Percentiles rank a stretch among this genome's conserved stretches.
These are phyloP conservation scores for Auricularia auricula-judae DNA, from an alignment of 768 basidiomycete genomes.

Conservation along the genomic window DNA sequence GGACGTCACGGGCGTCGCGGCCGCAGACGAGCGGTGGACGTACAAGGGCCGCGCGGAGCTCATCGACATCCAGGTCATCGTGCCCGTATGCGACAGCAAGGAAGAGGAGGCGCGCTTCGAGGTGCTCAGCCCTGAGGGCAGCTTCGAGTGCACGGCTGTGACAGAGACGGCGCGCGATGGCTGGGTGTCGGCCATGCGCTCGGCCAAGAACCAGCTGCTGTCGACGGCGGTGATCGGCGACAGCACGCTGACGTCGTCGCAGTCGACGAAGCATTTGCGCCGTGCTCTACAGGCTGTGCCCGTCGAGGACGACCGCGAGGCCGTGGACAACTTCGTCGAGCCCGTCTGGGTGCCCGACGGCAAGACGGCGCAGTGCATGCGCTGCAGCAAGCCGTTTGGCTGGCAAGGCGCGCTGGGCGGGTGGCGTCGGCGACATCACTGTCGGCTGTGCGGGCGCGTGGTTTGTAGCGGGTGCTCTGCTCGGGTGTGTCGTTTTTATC, in stretches of 20 bases:
- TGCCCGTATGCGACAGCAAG: conserved; percentile 37
- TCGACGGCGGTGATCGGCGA: conserved; percentile 59
- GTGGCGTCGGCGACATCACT: conserved; percentile 67
- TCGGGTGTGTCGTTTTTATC: conserved; percentile 36
- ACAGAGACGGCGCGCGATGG: conserved; percentile 46
- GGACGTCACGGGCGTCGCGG: conserved; percentile 14
- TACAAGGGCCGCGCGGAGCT: conserved; percentile 62
- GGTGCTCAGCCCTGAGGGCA: conserved; percentile 56
- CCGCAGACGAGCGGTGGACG: conserved; percentile 46
- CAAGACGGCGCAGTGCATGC: conserved; percentile 75
- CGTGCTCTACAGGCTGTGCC: conserved; percentile 62
- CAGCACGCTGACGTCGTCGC: conserved; percentile 70
- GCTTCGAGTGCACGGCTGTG: conserved; percentile 1
- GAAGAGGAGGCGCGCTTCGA: conserved; percentile 37
- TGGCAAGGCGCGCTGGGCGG: conserved; percentile 31
- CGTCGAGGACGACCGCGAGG: conserved; percentile 28
- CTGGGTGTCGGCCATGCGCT: conserved; percentile 59
- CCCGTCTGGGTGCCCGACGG: conserved; percentile 89
- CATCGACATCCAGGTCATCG: conserved; percentile 67
- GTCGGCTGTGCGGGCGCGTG: conserved; percentile 74
- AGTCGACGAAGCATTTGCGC: conserved; percentile 65
- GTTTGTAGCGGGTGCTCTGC: conserved; percentile 79
- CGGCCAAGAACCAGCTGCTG: conserved; percentile 62
- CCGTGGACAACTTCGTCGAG: conserved; percentile 74
- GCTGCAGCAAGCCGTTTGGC: conserved; percentile 66